Conservation (phyloP, 805 yeast species). For the Cyberlindnera euphorbiae region DNA sequence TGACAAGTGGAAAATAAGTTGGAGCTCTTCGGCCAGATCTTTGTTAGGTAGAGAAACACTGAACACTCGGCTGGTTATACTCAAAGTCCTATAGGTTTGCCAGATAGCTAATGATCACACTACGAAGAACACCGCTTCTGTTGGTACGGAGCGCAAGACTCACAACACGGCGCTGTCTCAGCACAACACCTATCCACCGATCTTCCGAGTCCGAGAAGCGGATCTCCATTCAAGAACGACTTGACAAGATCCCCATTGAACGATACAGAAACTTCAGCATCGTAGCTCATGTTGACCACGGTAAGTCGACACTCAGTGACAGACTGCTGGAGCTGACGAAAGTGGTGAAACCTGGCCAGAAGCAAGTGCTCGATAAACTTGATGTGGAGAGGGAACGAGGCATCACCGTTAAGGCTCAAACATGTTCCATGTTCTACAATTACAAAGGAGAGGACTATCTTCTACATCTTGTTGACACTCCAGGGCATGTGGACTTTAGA, state of each 20-base stretch:
- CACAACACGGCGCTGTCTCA: too few species aligned
- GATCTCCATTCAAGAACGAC: conserved; percentile 41
- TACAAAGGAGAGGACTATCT: conserved; percentile 68
- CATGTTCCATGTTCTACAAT: conserved; percentile 86
- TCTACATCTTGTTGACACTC: conserved; percentile 90
- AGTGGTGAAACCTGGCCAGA: conserved; percentile 76
- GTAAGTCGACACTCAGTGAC: conserved; percentile 85
- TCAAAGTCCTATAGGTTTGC: too few species aligned
- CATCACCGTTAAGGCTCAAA: conserved; percentile 94
- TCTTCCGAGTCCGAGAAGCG: too few species aligned
- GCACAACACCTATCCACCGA: too few species aligned
- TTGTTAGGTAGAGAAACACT: too few species aligned
- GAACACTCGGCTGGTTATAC: too few species aligned
- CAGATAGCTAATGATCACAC: not conserved
- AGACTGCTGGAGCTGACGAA: conserved; percentile 83
- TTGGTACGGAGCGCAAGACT: conserved; percentile 16
- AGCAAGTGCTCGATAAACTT: conserved; percentile 83
- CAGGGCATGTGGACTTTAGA: conserved; percentile 96
- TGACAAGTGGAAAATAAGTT: too few species aligned
- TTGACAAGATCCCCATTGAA: conserved; percentile 74
- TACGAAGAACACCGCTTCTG: not conserved
- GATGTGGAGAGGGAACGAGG: conserved; percentile 97
- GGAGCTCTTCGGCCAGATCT: too few species aligned
- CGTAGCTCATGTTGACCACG: conserved; percentile 94
- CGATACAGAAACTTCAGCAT: conserved; percentile 88